A percentile compares a stretch with the other conserved stretches of the same genome.
These are phyloP conservation scores for Eimeria sp. DNA, from an alignment of 169 alveolate genomes.

Conservation along the genomic window DNA sequence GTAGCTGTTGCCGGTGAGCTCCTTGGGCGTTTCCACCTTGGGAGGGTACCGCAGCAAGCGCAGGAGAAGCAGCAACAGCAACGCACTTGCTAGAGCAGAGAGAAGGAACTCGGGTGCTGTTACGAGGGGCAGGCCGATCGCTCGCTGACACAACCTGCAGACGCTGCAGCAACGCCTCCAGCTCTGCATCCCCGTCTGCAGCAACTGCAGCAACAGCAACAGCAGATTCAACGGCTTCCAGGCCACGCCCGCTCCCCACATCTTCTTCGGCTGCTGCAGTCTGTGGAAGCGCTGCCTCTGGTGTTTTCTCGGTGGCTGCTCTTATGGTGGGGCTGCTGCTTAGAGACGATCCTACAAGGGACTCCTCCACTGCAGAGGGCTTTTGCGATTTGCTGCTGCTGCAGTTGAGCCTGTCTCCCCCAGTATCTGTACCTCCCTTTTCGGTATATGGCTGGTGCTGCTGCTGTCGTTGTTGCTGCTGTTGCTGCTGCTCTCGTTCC, in stretches of 20 bases:
- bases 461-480: background rate
- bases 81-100: background rate
- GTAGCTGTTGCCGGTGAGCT: background rate
- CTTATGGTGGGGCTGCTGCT: background rate
- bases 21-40: background rate
- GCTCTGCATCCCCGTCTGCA: conserved; percentile 2
- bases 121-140: background rate
- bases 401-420: background rate
- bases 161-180: conserved; percentile 41
- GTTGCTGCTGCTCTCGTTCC: background rate
- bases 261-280: background rate
- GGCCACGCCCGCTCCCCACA: background rate
- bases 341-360: no score
- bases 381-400: background rate
- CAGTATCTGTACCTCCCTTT: background rate
- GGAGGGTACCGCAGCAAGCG: background rate
- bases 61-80: background rate
- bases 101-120: background rate
- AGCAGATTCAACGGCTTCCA: background rate
- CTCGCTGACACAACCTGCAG: background rate
- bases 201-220: background rate
- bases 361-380: background rate
- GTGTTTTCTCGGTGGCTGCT: background rate
- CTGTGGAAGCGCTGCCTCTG: background rate
- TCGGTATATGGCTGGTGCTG: background rate